Conservation (phyloP, 2,329 filamentous ascomycete species). For the Fusarium piperis region DNA sequence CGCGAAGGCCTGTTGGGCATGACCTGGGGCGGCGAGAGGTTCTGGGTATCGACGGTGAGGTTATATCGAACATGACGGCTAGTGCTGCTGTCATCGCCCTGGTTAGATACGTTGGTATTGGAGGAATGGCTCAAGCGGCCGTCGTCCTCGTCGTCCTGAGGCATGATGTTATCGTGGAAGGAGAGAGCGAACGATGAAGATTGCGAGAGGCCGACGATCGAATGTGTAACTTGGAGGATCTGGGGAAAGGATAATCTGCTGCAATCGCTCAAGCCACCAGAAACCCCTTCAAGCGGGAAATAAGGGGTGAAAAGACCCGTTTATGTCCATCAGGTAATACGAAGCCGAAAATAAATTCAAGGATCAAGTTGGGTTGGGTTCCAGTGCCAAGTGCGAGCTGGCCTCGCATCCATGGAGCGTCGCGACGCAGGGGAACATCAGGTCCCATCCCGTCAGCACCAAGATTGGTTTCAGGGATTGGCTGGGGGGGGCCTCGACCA, state of each 20-base stretch:
- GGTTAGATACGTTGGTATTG: constrained; percentile 34
- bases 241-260: not conserved
- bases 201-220: not conserved
- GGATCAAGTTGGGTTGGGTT: not conserved
- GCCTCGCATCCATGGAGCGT: constrained; percentile 1
- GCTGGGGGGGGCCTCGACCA: constrained; percentile 6
- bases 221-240: not conserved
- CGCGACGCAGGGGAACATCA: constrained; percentile 28
- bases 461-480: constrained; percentile 23
- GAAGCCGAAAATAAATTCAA: constrained; percentile 17
- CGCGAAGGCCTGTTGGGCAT: constrained; percentile 33
- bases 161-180: constrained; percentile 13
- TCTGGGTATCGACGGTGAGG: constrained; percentile 42
- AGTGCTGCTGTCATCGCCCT: constrained; percentile 1
- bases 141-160: constrained; percentile 20
- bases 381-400: not conserved
- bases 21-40: constrained; percentile 32
- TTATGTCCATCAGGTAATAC: constrained; percentile 9
- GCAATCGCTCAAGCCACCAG: not conserved
- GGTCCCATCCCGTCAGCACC: constrained; percentile 16
- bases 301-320: not conserved
- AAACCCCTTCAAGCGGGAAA: not conserved
- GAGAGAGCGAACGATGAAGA: not conserved
- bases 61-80: constrained; percentile 42
- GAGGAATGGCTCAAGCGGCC: constrained; percentile 36